Evolutionary conservation across 192 early-diverging fungal genomes (phyloP).

Genomic region (Diversispora epigaea): DNA sequence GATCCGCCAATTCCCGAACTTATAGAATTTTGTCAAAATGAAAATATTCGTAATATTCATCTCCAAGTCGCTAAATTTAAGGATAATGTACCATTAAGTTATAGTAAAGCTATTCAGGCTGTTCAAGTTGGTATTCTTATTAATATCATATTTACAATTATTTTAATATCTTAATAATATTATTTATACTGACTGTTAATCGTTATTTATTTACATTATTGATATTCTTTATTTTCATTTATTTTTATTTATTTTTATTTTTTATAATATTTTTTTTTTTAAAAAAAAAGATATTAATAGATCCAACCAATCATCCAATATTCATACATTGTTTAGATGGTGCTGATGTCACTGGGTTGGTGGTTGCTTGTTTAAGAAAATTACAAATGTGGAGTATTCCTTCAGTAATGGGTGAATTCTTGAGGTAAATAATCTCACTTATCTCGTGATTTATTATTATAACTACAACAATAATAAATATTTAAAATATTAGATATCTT

Average conservation of each 20-base stretch:
- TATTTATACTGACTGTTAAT: no score
- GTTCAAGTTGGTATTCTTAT: slow-evolving; percentile 47
- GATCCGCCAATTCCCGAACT: slow-evolving; percentile 63
- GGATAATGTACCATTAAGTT: slow-evolving; percentile 81
- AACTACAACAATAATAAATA: background rate
- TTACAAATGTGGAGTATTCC: slow-evolving; percentile 86
- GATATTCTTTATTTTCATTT: background rate
- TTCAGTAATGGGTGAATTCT: slow-evolving; percentile 69
- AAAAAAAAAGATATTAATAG: slow-evolving; percentile 65
- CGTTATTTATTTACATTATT: background rate
- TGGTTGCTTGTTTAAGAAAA: slow-evolving; percentile 84
- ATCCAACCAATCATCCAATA: slow-evolving; percentile 69
- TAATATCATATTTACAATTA: background rate
- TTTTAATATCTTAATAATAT: no score
- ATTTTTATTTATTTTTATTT: no score
- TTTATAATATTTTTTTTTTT: slow-evolving; percentile 19
- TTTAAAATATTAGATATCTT: slow-evolving; percentile 42
- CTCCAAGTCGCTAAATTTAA: slow-evolving; percentile 81
- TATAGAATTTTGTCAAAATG: slow-evolving; percentile 58
- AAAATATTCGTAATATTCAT: slow-evolving; percentile 66
- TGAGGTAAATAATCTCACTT: slow-evolving; percentile 46
- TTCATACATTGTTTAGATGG: slow-evolving; percentile 94
- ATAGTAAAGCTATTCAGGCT: slow-evolving; percentile 66
- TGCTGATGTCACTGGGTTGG: slow-evolving; percentile 78
- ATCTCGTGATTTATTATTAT: slow-evolving; percentile 20